Conservation (phyloP, 768 basidiomycete species). For the Dacryopinax primogenitus region DNA sequence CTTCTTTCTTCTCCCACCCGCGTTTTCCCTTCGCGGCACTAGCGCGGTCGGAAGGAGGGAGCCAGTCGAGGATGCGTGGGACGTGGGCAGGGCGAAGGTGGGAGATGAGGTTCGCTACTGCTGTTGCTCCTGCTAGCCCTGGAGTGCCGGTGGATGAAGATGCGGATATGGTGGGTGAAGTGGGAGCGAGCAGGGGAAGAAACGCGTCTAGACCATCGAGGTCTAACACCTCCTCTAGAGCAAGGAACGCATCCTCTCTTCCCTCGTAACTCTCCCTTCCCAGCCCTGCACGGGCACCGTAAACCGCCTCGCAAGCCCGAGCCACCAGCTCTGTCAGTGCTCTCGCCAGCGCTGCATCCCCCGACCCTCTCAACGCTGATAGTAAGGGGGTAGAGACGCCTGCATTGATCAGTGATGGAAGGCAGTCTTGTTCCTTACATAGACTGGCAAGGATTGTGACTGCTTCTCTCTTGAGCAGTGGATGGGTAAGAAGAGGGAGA, state of each 20-base stretch:
- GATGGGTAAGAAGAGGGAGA: neutral
- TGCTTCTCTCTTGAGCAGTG: neutral
- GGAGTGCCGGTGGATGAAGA: neutral
- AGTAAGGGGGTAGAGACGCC: neutral
- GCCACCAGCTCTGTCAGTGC: conserved; percentile 57
- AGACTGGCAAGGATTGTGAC: neutral
- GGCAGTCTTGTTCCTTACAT: neutral
- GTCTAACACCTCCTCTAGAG: conserved; percentile 35
- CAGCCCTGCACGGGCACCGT: neutral
- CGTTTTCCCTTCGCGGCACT: conserved; percentile 46
- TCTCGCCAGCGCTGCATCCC: conserved; percentile 35
- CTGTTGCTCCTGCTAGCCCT: neutral
- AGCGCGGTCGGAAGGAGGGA: conserved; percentile 43
- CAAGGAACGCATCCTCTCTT: conserved; percentile 40
- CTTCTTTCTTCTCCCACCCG: conserved; percentile 59
- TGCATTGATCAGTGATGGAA: neutral
- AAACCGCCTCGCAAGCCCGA: neutral
- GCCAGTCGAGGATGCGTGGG: conserved; percentile 43
- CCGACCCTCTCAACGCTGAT: neutral
- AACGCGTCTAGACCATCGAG: conserved; percentile 50
- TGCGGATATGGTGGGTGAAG: conserved; percentile 29
- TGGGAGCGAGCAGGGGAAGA: conserved; percentile 47
- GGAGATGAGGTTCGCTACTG: neutral
- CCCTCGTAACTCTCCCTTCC: conserved; percentile 37
- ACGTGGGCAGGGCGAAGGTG: neutral